A percentile compares a stretch with the other conserved stretches of the same genome.
These are phyloP conservation scores for Fusarium hostae DNA, from an alignment of 2,329 filamentous ascomycete genomes.

Conservation along the genomic window DNA sequence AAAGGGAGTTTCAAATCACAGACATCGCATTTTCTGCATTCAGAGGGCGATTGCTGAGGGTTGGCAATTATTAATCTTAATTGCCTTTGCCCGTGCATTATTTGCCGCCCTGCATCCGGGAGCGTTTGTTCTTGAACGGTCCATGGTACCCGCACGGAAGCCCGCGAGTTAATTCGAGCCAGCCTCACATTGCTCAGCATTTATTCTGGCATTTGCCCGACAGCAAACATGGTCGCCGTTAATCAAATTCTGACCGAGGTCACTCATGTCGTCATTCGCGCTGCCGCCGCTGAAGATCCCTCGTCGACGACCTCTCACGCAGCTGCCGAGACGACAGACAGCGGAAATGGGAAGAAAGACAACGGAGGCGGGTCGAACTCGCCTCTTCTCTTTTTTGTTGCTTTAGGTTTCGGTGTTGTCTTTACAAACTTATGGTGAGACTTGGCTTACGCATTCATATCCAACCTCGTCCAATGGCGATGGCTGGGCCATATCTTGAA, in stretches of 20 bases:
- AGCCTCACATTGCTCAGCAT: conserved; percentile 29
- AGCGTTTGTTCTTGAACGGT: conserved; percentile 36
- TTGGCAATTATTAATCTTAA: conserved; percentile 23
- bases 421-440: conserved; percentile 98
- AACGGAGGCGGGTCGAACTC: conserved; percentile 53
- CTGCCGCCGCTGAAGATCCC: conserved; percentile 33
- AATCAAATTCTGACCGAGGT: conserved; percentile 42
- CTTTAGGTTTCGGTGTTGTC: conserved; percentile 95
- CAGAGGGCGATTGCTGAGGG: conserved; percentile 21
- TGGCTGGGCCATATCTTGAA: conserved; percentile 45
- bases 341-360: conserved; percentile 24
- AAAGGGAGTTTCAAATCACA: background rate
- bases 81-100: conserved; percentile 34
- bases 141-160: conserved; percentile 45
- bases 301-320: conserved; percentile 36
- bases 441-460: conserved; percentile 15
- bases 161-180: conserved; percentile 44
- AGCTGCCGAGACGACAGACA: conserved; percentile 29
- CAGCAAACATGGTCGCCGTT: conserved; percentile 43
- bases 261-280: conserved; percentile 41
- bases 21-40: background rate
- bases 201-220: conserved; percentile 23
- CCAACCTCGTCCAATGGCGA: conserved; percentile 68
- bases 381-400: conserved; percentile 82
- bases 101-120: conserved; percentile 28